Conservation (phyloP, 768 basidiomycete genomes). For the Candolleomyces eurysporus region DNA sequence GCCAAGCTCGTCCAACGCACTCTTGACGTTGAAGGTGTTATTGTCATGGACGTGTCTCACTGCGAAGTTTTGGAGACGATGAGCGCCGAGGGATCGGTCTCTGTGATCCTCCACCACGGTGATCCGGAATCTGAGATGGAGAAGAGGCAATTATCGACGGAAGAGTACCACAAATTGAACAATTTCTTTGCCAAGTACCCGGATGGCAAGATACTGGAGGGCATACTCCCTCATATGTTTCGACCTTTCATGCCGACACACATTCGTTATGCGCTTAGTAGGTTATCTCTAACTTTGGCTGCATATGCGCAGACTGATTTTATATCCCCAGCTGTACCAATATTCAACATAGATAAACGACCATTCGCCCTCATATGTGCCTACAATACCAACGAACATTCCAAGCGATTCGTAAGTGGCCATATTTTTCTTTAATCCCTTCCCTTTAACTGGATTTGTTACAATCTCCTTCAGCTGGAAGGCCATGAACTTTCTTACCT, state of each 20-base stretch:
- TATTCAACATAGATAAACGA: constrained; percentile 90
- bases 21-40: constrained; percentile 87
- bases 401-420: constrained; percentile 71
- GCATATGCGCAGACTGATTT: constrained; percentile 1
- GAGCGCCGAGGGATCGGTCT: constrained; percentile 56
- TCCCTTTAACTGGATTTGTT: constrained; percentile 2
- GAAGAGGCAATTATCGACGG: constrained; percentile 54
- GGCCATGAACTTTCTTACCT: constrained; percentile 90
- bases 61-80: constrained; percentile 82
- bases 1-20: constrained; percentile 87
- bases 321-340: constrained; percentile 67
- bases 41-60: constrained; percentile 90
- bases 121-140: constrained; percentile 52
- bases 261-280: constrained; percentile 87
- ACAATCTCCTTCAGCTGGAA: constrained; percentile 56
- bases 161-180: constrained; percentile 74
- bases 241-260: constrained; percentile 77
- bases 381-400: constrained; percentile 81
- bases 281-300: constrained; percentile 25
- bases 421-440: background rate
- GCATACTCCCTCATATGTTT: constrained; percentile 80
- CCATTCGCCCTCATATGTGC: constrained; percentile 91
- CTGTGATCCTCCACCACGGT: constrained; percentile 70
- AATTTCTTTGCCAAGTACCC: constrained; percentile 78
- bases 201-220: constrained; percentile 86